Conservation (phyloP, 257 asterid genomes). For the Jacaranda copaia region DNA sequence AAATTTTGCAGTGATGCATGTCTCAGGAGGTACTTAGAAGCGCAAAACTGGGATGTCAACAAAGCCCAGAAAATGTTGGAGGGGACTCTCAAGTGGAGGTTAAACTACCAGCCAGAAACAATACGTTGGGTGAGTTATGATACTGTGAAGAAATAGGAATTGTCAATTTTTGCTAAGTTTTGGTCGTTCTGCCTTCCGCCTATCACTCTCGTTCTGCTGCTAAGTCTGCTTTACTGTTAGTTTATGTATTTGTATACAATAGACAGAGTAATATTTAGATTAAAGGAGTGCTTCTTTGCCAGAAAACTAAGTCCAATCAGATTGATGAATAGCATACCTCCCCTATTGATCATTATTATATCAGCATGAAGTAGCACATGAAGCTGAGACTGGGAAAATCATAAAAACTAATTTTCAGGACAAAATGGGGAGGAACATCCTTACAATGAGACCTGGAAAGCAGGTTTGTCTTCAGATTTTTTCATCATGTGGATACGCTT, state of each 20-base stretch:
- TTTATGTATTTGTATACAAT: not conserved
- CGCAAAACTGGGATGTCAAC: slow-evolving; percentile 78
- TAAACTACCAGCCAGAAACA: slow-evolving; percentile 79
- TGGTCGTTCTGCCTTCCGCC: not conserved
- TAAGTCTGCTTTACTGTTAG: not conserved
- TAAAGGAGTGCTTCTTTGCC: too few relatives aligned
- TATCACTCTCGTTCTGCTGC: not conserved
- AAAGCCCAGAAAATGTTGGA: slow-evolving; percentile 81
- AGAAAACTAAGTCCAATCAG: too few relatives aligned
- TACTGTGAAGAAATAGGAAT: too few relatives aligned
- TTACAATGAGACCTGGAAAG: slow-evolving; percentile 89
- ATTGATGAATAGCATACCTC: too few relatives aligned
- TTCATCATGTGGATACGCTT: not conserved
- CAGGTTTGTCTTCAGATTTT: slow-evolving; percentile 55
- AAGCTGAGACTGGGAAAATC: slow-evolving; percentile 92
- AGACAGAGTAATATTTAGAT: too few relatives aligned
- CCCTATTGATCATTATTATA: not conserved
- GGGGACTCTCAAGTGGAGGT: slow-evolving; percentile 80
- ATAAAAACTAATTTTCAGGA: slow-evolving; percentile 85
- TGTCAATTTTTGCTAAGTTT: too few relatives aligned
- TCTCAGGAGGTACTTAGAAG: slow-evolving; percentile 74
- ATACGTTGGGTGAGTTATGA: slow-evolving; percentile 77
- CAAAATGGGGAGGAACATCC: slow-evolving; percentile 69
- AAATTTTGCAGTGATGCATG: slow-evolving; percentile 71
- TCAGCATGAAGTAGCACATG: slow-evolving; percentile 86